Percentiles rank a stretch among this genome's conserved stretches.
These are phyloP conservation scores for Geosmithia morbida DNA, from an alignment of 2,329 filamentous ascomycete species.

Conservation along the genomic window DNA sequence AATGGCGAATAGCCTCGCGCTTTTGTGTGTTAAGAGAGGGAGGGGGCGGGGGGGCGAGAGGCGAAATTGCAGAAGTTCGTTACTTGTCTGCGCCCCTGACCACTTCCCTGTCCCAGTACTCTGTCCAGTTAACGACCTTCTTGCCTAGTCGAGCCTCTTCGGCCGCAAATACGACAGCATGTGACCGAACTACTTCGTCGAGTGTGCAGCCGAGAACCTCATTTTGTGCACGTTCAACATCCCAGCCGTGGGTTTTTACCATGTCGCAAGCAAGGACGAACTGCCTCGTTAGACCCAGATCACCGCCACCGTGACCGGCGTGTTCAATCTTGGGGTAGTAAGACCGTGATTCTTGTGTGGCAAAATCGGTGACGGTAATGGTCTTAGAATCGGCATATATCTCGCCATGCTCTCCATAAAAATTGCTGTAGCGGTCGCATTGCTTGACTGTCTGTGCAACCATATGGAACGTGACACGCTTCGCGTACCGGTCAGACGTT, in stretches of 20 bases:
- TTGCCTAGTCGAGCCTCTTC: conserved; percentile 65
- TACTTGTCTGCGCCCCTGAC: conserved; percentile 4
- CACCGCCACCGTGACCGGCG: conserved; percentile 24
- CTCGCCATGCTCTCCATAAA: conserved; percentile 81
- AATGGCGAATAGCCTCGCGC: background rate
- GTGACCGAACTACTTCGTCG: conserved; percentile 78
- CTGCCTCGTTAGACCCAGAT: conserved; percentile 53
- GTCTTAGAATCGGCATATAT: conserved; percentile 68
- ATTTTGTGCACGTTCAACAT: conserved; percentile 56
- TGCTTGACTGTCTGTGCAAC: conserved; percentile 77
- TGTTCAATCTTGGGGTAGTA: conserved; percentile 17
- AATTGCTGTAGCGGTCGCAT: conserved; percentile 69
- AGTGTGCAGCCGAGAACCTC: conserved; percentile 67
- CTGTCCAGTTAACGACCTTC: conserved; percentile 58
- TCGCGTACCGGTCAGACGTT: conserved; percentile 30
- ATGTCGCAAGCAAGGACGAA: conserved; percentile 72
- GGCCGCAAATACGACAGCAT: conserved; percentile 86
- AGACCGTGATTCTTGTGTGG: conserved; percentile 16
- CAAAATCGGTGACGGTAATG: conserved; percentile 57
- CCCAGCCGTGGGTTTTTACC: conserved; percentile 57
- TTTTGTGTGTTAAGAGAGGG: background rate
- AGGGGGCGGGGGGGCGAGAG: background rate
- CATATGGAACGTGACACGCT: conserved; percentile 89
- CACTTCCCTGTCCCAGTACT: conserved; percentile 52
- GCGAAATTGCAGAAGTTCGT: background rate